Conservation (phyloP, 2,329 filamentous ascomycete genomes). For the Orbilia ellipsospora region DNA sequence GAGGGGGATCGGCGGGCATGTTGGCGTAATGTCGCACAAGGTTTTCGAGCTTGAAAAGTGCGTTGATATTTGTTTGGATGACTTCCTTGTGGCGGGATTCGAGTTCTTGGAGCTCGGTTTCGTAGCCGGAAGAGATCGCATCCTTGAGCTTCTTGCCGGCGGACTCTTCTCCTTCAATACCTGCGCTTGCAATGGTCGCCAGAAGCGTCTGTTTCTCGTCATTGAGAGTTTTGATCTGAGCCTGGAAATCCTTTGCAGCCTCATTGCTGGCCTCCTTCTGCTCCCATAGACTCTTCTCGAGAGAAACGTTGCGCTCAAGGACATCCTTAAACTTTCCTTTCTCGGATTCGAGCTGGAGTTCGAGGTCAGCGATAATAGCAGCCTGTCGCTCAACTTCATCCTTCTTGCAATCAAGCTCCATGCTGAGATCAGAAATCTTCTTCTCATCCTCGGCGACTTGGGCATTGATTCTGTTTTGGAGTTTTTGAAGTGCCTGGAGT, state of each 20-base stretch:
- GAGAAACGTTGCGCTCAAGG: conserved; percentile 50
- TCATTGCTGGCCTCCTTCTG: conserved; percentile 47
- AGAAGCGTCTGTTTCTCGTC: conserved; percentile 49
- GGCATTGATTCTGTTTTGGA: conserved; percentile 43
- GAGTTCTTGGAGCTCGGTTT: conserved; percentile 50
- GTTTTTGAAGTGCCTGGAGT: conserved; percentile 49
- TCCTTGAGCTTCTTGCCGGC: conserved; percentile 47
- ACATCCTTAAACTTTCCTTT: conserved; percentile 53
- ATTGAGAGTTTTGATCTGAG: conserved; percentile 47
- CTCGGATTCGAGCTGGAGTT: conserved; percentile 52
- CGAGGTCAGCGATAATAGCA: conserved; percentile 47
- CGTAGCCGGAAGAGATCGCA: conserved; percentile 41
- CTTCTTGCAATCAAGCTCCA: conserved; percentile 43
- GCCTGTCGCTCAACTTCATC: conserved; percentile 46
- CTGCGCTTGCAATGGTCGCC: conserved; percentile 51
- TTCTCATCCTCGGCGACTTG: conserved; percentile 51
- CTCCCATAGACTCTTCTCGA: conserved; percentile 52
- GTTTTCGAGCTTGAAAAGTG: conserved; percentile 48
- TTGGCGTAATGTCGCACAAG: conserved; percentile 46
- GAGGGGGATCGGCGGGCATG: conserved; percentile 35
- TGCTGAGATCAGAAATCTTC: conserved; percentile 36
- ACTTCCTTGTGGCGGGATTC: conserved; percentile 52
- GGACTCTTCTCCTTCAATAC: conserved; percentile 35
- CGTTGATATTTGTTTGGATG: conserved; percentile 52
- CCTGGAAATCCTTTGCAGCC: conserved; percentile 41